phyloP scores from a whole-genome alignment of 345 rosid species.

The Salix suchowensis region DNA sequence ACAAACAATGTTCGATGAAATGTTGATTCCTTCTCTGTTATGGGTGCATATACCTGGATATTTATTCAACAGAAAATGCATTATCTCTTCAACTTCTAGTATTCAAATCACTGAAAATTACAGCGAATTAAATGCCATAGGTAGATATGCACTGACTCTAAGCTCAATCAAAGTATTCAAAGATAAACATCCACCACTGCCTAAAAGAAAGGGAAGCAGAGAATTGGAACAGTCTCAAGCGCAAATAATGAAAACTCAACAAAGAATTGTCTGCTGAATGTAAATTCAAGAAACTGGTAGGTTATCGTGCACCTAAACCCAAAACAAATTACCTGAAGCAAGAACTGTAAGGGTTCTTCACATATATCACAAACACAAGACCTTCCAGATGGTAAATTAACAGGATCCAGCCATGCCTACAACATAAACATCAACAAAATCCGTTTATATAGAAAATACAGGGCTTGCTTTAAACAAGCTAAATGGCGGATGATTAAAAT shows the following conservation, averaged over 20 bases:
- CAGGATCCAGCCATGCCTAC: constrained; percentile 91
- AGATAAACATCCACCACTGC: neutral
- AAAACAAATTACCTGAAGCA: constrained; percentile 58
- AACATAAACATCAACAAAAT: constrained; percentile 4
- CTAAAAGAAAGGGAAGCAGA: neutral
- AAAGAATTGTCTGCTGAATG: neutral
- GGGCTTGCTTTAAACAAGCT: neutral
- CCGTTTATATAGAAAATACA: neutral
- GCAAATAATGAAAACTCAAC: neutral
- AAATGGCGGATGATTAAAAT: neutral
- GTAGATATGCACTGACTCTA: too few relatives aligned
- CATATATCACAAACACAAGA: constrained; percentile 66
- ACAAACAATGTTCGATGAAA: constrained; percentile 77
- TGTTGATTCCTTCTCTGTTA: constrained; percentile 55
- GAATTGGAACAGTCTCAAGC: neutral
- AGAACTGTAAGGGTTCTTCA: constrained; percentile 74
- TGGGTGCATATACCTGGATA: constrained; percentile 74
- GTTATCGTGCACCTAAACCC: too few relatives aligned
- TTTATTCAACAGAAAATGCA: neutral
- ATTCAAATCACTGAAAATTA: neutral
- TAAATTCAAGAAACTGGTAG: too few relatives aligned
- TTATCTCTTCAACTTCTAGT: neutral
- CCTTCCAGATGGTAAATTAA: constrained; percentile 67
- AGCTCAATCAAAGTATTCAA: neutral
- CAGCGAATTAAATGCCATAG: too few relatives aligned